phyloP scores from a whole-genome alignment of 441 rosid species.

The Corymbia citriodora region DNA sequence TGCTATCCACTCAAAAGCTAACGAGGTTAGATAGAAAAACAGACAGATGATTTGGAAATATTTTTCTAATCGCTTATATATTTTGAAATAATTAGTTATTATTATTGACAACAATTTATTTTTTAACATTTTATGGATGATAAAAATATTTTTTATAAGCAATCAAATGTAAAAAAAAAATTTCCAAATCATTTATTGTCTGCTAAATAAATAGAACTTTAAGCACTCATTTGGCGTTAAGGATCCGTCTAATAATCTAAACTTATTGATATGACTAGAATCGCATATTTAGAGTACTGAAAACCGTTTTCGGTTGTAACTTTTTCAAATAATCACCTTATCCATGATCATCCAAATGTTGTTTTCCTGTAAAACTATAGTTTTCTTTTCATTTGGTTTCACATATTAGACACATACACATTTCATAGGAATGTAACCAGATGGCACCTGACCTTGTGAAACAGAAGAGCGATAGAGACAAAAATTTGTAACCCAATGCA shows the following conservation, averaged over 20 bases:
- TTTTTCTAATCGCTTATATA: rapidly evolving
- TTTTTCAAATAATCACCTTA: too few species aligned
- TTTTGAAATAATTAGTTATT: background rate
- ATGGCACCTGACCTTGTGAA: background rate
- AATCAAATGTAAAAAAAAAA: background rate
- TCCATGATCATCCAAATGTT: background rate
- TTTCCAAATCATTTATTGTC: background rate
- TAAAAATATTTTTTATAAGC: background rate
- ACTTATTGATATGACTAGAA: background rate
- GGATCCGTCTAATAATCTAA: background rate
- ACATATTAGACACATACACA: background rate
- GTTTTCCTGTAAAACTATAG: background rate
- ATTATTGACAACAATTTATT: background rate
- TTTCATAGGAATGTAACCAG: background rate
- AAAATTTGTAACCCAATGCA: background rate
- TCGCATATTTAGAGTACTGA: background rate
- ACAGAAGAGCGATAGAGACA: background rate
- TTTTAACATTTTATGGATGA: background rate
- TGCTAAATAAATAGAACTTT: rapidly evolving
- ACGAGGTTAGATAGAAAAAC: background rate
- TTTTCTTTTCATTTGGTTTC: background rate
- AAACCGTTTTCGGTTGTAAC: background rate
- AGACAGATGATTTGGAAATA: background rate
- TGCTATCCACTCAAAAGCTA: background rate
- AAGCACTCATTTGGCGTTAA: background rate